Evolutionary conservation across 306 rosid species (phyloP), one percentile per base, ranked within the genome.

Genomic region (Cicer judaicum): DNA sequence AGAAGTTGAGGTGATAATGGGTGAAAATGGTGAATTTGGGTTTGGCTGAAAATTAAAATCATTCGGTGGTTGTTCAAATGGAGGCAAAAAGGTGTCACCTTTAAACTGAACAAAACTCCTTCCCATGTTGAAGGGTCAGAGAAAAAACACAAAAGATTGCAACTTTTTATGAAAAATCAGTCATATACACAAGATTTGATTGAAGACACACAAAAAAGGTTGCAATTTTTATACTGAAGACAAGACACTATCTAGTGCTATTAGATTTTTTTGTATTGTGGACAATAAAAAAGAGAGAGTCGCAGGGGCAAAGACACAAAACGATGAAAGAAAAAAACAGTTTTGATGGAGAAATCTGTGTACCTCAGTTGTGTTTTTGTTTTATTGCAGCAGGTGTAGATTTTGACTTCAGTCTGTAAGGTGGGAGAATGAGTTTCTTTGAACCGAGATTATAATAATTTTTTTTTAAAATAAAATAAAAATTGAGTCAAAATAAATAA

Each of bases 71-170:
- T 81, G 88, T 47, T 72, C 6, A 7, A 29, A 36, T 60, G 89
- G 84, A 56, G 88, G 52, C 68, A 80, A 52, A 56, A 81, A 78
- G 70, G 49, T 19, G 1, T 65, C 62, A 15, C 61, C 81, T 71
- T 74, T 85, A 11, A 43, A 59, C 63, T 67, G 78, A 1, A 69
- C 12, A 15, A 81, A 76, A 70, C 4, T 34, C 38, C 64, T 38
- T 3, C 46, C 84, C 93, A 91, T 90, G 7, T 79, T 76, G 36
- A 7, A 7, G n/a, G 19, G 77, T 57, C 44, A 68, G 69, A 72
- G 13, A 40, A 13, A 10, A 39, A 14, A 72, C 64, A 82, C 59
- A 66, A 72, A 77, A 85, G 84, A 65, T 72, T 77, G 81, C 14
- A 77, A 50, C 87, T 79, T 84, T 82, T 60, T 42, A 64, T 62